phyloP scores from a whole-genome alignment of 352 stramenopile genomes.

The Phytophthora vignae region DNA sequence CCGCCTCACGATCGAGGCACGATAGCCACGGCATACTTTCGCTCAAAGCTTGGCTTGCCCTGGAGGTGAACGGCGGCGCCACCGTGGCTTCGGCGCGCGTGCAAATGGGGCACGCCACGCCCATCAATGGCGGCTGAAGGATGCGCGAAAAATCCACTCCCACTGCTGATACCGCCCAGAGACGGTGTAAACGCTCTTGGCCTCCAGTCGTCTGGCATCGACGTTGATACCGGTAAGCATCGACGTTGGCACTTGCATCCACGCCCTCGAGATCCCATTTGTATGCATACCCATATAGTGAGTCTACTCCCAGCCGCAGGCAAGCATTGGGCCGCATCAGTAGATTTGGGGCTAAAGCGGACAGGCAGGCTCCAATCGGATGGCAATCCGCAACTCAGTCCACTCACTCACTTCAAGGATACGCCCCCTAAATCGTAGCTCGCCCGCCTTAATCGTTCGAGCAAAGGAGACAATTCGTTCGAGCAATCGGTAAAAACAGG shows the following conservation, averaged over 20 bases:
- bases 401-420: background rate
- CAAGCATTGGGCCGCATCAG: too few relatives aligned
- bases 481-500: conserved; percentile 37
- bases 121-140: conserved; percentile 21
- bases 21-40: too few relatives aligned
- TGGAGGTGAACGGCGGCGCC: too few relatives aligned
- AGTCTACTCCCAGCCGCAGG: too few relatives aligned
- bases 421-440: background rate
- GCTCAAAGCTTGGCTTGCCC: too few relatives aligned
- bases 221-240: too few relatives aligned
- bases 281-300: background rate
- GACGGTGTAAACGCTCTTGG: background rate
- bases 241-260: background rate
- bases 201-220: background rate
- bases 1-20: background rate
- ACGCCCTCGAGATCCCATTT: background rate
- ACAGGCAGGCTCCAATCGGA: background rate
- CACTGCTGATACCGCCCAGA: conserved; percentile 3
- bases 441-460: conserved; percentile 1
- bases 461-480: conserved; percentile 8
- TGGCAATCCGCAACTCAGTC: background rate
- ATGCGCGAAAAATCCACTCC: conserved; percentile 36
- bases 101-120: background rate
- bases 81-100: too few relatives aligned
- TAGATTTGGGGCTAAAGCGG: too few relatives aligned